Base-by-base conservation (phyloP, 2,329 filamentous ascomycete genomes). In the Aspergillus ochraceoroseus region DNA sequence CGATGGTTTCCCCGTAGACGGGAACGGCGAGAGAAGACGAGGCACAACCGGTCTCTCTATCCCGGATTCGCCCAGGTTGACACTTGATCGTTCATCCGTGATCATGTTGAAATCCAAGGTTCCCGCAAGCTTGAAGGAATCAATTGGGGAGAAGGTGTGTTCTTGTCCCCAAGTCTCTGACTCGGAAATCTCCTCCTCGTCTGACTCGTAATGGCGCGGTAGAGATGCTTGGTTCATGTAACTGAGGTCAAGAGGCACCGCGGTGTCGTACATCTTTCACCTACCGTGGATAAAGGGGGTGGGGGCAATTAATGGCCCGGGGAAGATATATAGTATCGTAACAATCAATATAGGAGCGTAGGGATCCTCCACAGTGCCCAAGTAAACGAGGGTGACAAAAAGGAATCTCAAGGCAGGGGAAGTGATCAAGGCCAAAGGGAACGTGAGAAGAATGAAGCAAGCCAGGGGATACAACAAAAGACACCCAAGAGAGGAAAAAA, bases 131-230 rank as follows among this genome's bases (percentile, higher is more conserved):
- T 47, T 49, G 26, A 54, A 55, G 5, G 54, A 54, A 25, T 59
- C 55, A 14, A 61, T 46, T 1, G 58, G 58, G 13, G 63, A 63
- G 18, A 60, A 62, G 9, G 56, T 49, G 46, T 57, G 44, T 27
- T 62, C 59, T 6, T 60, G 55, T 7, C 54, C 52, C 18, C 60
- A 56, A 12, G 53, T 50, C 42, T 65, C 62, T 1, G 63, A 61
- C 44, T 65, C 63, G 8, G 63, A 65, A 5, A 61, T 52, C 30
- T 60, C 62, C 44, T 65, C 63, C 44, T 66, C 63, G 17, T 66
- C 63, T 7, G 63, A 66, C 32, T 66, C 62, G 44, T 66, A 65
- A 18, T 55, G 55, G 27, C 53, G 55, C 31, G 61, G 60, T 9
- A 62, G 52, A 33, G 47, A 55, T 28, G 55, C 58, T 22, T 53